Percentiles rank a stretch among this genome's conserved stretches.
Conservation (phyloP, 1,139 yeast genomes). For the Debaryomyces fabryi region DNA sequence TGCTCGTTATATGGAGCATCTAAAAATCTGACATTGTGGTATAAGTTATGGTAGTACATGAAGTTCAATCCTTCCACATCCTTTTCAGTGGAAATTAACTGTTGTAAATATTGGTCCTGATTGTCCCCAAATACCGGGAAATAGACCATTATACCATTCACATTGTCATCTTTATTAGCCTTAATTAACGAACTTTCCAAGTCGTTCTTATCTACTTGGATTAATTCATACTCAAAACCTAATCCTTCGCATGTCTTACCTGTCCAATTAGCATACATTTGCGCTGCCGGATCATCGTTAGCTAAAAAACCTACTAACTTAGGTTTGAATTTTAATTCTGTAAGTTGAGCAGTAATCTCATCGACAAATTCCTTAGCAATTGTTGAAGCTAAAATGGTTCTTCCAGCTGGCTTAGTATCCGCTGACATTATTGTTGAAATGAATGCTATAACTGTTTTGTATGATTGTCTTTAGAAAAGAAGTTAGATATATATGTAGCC, state of each 20-base stretch:
- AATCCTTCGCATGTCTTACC: conserved; percentile 83
- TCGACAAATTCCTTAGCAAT: conserved; percentile 80
- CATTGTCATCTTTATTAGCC: conserved; percentile 75
- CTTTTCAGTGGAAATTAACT: conserved; percentile 80
- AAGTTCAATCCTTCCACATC: conserved; percentile 97
- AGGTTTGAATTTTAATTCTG: conserved; percentile 57
- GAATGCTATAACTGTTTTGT: not conserved
- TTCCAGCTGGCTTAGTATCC: conserved; percentile 55
- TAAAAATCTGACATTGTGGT: conserved; percentile 84
- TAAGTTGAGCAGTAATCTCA: conserved; percentile 67
- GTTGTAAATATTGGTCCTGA: conserved; percentile 95
- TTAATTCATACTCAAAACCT: conserved; percentile 83
- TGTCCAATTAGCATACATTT: conserved; percentile 95
- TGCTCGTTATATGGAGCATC: conserved; percentile 67
- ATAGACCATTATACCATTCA: conserved; percentile 96
- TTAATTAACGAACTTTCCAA: conserved; percentile 80
- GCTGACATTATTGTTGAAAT: conserved; percentile 8
- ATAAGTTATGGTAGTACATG: conserved; percentile 88
- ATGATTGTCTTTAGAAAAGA: not conserved
- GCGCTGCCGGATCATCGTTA: conserved; percentile 92
- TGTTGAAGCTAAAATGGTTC: conserved; percentile 83
- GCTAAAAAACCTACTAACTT: conserved; percentile 89
- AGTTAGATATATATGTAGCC: not conserved
- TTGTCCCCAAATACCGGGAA: conserved; percentile 96
- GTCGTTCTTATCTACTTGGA: conserved; percentile 74